phyloP scores from a whole-genome alignment of 2,329 filamentous ascomycete species.

The Acrocalymma vagum region DNA sequence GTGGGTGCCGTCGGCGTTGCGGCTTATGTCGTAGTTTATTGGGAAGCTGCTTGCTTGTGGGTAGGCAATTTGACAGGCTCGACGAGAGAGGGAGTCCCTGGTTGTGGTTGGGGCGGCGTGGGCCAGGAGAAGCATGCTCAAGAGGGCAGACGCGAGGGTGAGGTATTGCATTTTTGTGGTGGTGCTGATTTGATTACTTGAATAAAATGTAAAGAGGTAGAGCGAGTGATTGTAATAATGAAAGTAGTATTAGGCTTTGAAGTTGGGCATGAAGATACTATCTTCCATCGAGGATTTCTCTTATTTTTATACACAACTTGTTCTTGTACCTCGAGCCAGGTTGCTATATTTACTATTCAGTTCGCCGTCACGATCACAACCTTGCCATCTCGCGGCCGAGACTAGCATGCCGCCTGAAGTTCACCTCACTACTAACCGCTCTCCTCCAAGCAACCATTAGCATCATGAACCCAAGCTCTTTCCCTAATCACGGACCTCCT shows the following conservation, averaged over 20 bases:
- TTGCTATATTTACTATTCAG: too few species aligned
- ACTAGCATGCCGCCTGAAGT: too few species aligned
- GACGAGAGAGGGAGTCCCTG: conserved; percentile 16
- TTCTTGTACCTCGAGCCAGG: too few species aligned
- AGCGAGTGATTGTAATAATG: neutral
- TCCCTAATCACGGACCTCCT: neutral
- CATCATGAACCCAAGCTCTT: neutral
- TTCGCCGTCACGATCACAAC: too few species aligned
- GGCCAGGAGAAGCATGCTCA: conserved; percentile 18
- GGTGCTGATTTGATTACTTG: conserved; percentile 1
- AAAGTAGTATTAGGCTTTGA: too few species aligned
- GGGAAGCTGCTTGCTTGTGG: conserved; percentile 25
- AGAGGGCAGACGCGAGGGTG: conserved; percentile 19
- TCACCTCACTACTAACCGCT: too few species aligned
- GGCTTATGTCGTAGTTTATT: conserved; percentile 24
- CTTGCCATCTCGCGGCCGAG: too few species aligned
- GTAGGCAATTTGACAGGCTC: conserved; percentile 26
- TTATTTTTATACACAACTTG: too few species aligned
- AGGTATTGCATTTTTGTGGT: conserved; percentile 27
- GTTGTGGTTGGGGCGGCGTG: conserved; percentile 17
- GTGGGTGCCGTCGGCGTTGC: conserved; percentile 24
- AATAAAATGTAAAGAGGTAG: conserved; percentile 1
- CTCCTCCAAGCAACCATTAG: too few species aligned
- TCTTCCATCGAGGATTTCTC: too few species aligned
- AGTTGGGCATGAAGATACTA: too few species aligned